Evolutionary conservation across 1,284 basidiomycete species (phyloP).

Genomic region (Rhodotorula glutinis): DNA sequence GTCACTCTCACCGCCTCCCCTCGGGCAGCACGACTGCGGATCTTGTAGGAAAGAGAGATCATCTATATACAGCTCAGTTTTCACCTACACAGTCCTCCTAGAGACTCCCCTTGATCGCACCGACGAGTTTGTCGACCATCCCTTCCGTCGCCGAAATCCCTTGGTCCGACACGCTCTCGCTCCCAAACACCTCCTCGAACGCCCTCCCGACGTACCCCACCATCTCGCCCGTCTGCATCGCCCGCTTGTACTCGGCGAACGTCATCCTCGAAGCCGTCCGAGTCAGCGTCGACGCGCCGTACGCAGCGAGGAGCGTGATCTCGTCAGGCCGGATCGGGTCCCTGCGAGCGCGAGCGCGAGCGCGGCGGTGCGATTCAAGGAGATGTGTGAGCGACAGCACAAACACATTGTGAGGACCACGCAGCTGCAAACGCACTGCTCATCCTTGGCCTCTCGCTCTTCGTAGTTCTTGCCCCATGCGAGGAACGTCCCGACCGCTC

Average conservation of each 20-base stretch:
- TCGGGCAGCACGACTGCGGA: no score
- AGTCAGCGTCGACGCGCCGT: constrained; percentile 84
- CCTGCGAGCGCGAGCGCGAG: constrained; percentile 30
- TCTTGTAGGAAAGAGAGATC: no score
- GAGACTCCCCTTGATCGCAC: constrained; percentile 8
- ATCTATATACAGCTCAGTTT: not conserved
- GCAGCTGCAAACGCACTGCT: constrained; percentile 15
- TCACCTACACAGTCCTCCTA: not conserved
- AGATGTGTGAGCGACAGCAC: no score
- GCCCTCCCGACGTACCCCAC: constrained; percentile 47
- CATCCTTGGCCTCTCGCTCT: constrained; percentile 53
- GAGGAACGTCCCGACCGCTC: constrained; percentile 78
- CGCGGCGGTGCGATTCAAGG: no score
- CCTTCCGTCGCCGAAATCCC: not conserved
- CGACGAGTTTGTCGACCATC: constrained; percentile 3
- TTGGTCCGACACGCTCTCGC: constrained; percentile 20
- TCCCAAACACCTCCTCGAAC: constrained; percentile 46
- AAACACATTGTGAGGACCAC: no score
- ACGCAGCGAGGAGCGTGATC: constrained; percentile 77
- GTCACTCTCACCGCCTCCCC: no score
- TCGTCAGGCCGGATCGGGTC: constrained; percentile 53
- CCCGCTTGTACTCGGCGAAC: constrained; percentile 70
- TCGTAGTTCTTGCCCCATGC: constrained; percentile 94
- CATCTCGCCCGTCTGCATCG: constrained; percentile 87
- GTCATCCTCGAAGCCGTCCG: constrained; percentile 73